Percentiles rank a stretch among this genome's conserved stretches.
Conservation (phyloP, 768 basidiomycete species). For the Neoboletus brunneissimus region DNA sequence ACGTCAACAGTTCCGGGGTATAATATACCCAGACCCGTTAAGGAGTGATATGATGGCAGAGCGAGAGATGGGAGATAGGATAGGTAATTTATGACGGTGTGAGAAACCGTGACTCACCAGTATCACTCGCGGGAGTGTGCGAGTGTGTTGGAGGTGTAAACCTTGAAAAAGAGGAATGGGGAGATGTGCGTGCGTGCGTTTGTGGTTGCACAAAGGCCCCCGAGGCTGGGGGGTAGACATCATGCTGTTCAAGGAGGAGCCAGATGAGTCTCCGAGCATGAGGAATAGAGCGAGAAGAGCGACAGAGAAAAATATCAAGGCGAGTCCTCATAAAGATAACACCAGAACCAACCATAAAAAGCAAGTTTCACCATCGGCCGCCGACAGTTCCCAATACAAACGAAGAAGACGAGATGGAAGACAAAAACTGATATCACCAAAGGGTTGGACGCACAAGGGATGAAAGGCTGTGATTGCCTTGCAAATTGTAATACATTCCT, state of each 20-base stretch:
- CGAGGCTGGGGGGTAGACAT: not conserved
- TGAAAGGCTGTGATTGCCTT: constrained; percentile 18
- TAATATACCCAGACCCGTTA: not conserved
- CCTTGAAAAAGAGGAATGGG: constrained; percentile 18
- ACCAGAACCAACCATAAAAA: not conserved
- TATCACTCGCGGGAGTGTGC: constrained; percentile 27
- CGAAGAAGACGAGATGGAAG: not conserved
- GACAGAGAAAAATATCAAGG: not conserved
- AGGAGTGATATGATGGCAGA: not conserved
- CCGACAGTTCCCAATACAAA: not conserved
- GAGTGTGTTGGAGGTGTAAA: constrained; percentile 26
- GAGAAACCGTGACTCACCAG: constrained; percentile 20
- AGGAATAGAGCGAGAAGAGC: not conserved
- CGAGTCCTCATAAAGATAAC: not conserved
- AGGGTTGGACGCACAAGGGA: constrained; percentile 22
- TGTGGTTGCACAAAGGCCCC: constrained; percentile 6
- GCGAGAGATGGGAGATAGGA: not conserved
- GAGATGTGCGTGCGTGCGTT: constrained; percentile 14
- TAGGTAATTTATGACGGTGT: not conserved
- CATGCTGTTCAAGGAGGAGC: constrained; percentile 13
- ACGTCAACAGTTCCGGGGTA: not conserved
- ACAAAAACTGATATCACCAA: not conserved
- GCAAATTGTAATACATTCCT: constrained; percentile 13
- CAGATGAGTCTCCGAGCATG: not conserved
- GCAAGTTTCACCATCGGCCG: not conserved